phyloP scores from a whole-genome alignment of 1,139 yeast species.

The Debaryomyces subglobosus region DNA sequence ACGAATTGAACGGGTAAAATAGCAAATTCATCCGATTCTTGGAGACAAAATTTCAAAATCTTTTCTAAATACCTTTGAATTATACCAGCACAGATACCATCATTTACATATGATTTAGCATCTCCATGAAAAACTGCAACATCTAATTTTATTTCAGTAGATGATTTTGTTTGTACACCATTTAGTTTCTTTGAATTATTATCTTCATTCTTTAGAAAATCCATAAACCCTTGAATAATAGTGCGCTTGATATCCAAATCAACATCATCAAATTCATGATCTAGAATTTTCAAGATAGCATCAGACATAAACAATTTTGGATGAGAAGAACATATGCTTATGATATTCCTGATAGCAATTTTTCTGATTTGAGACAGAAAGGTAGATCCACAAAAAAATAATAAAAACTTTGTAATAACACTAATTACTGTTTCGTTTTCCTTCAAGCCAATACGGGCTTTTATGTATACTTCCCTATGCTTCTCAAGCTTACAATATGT shows the following conservation, averaged over 20 bases:
- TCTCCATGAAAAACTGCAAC: conserved; percentile 59
- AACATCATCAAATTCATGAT: conserved; percentile 44
- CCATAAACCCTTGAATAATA: conserved; percentile 56
- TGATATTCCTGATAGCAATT: conserved; percentile 58
- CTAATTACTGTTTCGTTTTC: conserved; percentile 58
- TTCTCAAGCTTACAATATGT: conserved; percentile 62
- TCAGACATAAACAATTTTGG: conserved; percentile 64
- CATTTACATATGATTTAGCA: conserved; percentile 49
- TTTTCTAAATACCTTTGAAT: conserved; percentile 61
- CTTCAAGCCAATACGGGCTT: conserved; percentile 44
- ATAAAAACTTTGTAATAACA: conserved; percentile 56
- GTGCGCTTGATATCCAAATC: conserved; percentile 43
- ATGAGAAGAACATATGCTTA: conserved; percentile 59
- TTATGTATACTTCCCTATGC: conserved; percentile 42
- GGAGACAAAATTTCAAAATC: conserved; percentile 52
- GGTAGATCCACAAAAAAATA: conserved; percentile 47
- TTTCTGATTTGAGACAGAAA: conserved; percentile 39
- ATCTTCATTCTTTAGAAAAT: conserved; percentile 59
- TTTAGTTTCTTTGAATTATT: conserved; percentile 39
- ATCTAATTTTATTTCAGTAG: conserved; percentile 38
- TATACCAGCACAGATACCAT: conserved; percentile 73
- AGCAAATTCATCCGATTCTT: conserved; percentile 47
- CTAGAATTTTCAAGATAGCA: conserved; percentile 55
- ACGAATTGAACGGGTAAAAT: conserved; percentile 56
- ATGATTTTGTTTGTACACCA: conserved; percentile 35